Evolutionary conservation across 371 early-diverging fungal species (phyloP).

Genomic region (Capillidium heterosporum): DNA sequence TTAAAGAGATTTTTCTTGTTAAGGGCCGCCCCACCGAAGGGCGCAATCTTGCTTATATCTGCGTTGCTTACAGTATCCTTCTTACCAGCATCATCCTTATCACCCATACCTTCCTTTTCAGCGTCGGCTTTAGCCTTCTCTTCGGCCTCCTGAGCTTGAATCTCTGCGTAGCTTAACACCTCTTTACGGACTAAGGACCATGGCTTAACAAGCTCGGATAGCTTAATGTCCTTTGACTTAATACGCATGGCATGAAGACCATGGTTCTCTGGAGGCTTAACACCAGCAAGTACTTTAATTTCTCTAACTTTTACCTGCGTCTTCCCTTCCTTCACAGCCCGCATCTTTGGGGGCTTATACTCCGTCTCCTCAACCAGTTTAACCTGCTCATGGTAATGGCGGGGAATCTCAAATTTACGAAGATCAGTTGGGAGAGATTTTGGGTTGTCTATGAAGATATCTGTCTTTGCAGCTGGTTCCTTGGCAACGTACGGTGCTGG

Average conservation of each 20-base stretch:
- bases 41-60: conserved; percentile 56
- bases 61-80: conserved; percentile 19
- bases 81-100: not conserved
- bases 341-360: not conserved
- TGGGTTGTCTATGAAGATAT: not conserved
- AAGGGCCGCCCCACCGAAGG: conserved; percentile 53
- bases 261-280: too few species aligned
- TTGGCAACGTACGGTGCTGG: too few species aligned
- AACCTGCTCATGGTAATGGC: not conserved
- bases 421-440: not conserved
- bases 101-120: not conserved
- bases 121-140: too few species aligned
- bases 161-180: too few species aligned
- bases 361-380: not conserved
- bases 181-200: too few species aligned
- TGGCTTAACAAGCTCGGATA: too few species aligned
- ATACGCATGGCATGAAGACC: not conserved
- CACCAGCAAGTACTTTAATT: too few species aligned
- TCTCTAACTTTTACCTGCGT: not conserved
- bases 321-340: not conserved
- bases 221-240: not conserved
- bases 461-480: too few species aligned
- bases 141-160: too few species aligned
- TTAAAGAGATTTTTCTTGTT: conserved; percentile 67
- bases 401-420: not conserved